Base-by-base conservation (phyloP, 1,284 basidiomycete genomes). In the Sphaerobolus stellatus region DNA sequence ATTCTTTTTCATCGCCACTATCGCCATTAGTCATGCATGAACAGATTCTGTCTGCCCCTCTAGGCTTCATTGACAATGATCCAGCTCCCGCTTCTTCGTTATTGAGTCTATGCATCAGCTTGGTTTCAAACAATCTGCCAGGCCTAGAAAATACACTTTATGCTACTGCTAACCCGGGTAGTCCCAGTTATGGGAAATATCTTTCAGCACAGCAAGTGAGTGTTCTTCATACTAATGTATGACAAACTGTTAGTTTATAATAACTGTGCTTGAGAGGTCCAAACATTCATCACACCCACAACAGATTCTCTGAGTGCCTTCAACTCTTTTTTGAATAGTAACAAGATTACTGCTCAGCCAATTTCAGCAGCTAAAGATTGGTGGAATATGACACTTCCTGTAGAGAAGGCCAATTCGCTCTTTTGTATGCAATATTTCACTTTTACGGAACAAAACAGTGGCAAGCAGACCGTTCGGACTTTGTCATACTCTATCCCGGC, bases 401-500 rank as follows among this genome's bases (percentile, higher is more conserved):
- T 75, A 41, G 64, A 66, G 56, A 66, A 75, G 59, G 75, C 74
- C 3, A 75, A 67, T 59, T 58, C 62, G 48, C 61, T 78, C 14
- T 64, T 78, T 50, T 63, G 68, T 29, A 65, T 73, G 20, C 58
- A 75, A 40, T 78, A 74, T 61, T 64, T 68, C 18, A 60, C 65
- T n/a, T 78, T 73, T 64, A 64, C 63, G 13, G 71, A 78, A 58
- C 58, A 63, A 3, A 62, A 61, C n/a, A 71, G 61, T 14, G 69
- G 71, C 33, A 52, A 62, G 30, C 50, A 66, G 51, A 57, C 62
- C 28, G 53, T 71, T 50, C 73, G 74, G 47, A 76, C 75, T 1
- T 66, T 77, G 22, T 63, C 68, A 3, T 76, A 76, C 66, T 75
- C 74, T 4, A 64, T 77, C 40, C 75, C 75, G 1, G 58, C 62